Base-by-base conservation (phyloP, 306 rosid species). In the Lathyrus oleraceus region DNA sequence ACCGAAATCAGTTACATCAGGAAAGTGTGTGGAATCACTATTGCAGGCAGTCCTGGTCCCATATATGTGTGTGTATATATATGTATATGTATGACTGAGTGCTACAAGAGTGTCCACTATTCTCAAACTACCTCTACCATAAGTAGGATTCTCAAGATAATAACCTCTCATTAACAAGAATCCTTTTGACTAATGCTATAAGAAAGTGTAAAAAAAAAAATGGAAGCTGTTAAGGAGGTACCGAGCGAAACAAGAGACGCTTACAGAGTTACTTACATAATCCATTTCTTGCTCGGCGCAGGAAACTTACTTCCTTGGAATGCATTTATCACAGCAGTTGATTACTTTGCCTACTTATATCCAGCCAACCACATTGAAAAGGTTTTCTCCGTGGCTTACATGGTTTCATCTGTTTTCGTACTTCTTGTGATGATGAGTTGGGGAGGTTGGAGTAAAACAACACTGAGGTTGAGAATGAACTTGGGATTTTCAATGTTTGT, bases 241-340 rank as follows among this genome's bases (percentile, higher is more conserved):
- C 86, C 67, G 65, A 49, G 48, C 61, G 82, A 81, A 76, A 80
- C 84, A 11, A 80, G 67, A 70, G 90, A 92, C 72, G 72, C 85
- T 1, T 81, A 72, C 80, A 70, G 83, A 65, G 69, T 88, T 42
- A 96, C 96, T 40, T 95, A 95, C 88, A 58, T 86, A 32, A 87
- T 91, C 73, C 91, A 91, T 70, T 95, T 95, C 95, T 67, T 89
- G 72, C 91, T 95, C 10, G 99, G 97, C 30, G 92, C 88, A 9
- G 97, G 97, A 16, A 87, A 87, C 87, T 77, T 95, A 68, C 91
- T 95, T 25, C 99, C 99, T 7, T 95, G 99, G 99, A 95, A 95
- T 82, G 99, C 95, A 42, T 81, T 88, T 11, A 91, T 95, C 88
- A 95, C 97, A 3, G 99, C 95, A 10, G 91, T 87, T 16, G 99